Evolutionary conservation across 2,329 filamentous ascomycete species (phyloP).

Genomic region (Cordyceps fumosorosea): DNA sequence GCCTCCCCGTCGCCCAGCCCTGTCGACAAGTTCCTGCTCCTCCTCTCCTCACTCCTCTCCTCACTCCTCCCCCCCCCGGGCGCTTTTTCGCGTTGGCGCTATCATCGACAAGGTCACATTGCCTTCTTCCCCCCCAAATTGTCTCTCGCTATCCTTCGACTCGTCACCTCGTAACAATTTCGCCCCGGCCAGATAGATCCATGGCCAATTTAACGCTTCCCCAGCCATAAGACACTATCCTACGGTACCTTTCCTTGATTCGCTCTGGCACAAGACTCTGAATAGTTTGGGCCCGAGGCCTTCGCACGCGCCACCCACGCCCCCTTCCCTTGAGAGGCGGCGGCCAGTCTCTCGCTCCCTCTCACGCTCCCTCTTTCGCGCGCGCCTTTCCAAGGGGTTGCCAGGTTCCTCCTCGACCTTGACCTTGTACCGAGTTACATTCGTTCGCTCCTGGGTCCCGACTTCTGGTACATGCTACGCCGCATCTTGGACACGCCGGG

Average conservation of each 20-base stretch:
- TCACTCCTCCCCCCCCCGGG: not conserved
- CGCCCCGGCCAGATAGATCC: not conserved
- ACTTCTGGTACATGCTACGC: conserved; percentile 1
- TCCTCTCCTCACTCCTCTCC: not conserved
- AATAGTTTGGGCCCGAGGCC: not conserved
- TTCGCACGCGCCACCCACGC: conserved; percentile 7
- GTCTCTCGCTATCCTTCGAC: not conserved
- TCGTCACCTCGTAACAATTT: not conserved
- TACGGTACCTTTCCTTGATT: not conserved
- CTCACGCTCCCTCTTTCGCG: not conserved
- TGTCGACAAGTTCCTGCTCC: not conserved
- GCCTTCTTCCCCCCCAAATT: not conserved
- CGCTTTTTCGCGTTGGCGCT: conserved; percentile 9
- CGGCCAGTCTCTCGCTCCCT: not conserved
- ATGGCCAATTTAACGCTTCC: conserved; percentile 13
- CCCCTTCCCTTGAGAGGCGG: conserved; percentile 1
- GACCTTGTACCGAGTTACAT: not conserved
- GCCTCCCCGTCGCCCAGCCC: not conserved
- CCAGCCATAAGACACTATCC: conserved; percentile 13
- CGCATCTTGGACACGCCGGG: not conserved
- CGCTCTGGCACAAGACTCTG: conserved; percentile 9
- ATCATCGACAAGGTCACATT: conserved; percentile 10
- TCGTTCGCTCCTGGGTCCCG: not conserved
- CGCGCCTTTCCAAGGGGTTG: not conserved
- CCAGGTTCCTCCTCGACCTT: not conserved